Percentiles rank a stretch among this genome's conserved stretches.
These are phyloP conservation scores for Byssoonygena ceratinophila DNA, from an alignment of 2,329 filamentous ascomycete species.

Conservation along the genomic window DNA sequence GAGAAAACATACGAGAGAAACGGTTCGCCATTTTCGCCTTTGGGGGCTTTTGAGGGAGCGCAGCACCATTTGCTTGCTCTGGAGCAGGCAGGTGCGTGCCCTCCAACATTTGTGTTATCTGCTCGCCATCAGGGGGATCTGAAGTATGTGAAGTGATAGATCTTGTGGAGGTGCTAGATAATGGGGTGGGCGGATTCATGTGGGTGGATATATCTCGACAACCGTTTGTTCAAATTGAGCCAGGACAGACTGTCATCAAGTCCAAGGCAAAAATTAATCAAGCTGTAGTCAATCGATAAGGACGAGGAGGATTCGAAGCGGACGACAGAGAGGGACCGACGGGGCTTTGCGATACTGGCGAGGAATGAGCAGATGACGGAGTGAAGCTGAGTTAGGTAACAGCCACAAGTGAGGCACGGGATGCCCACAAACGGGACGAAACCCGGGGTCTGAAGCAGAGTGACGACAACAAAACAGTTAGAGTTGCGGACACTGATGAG, in stretches of 20 bases:
- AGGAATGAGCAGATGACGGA: constrained; percentile 1
- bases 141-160: constrained; percentile 35
- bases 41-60: constrained; percentile 26
- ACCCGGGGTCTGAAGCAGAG: constrained; percentile 12
- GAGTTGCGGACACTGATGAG: constrained; percentile 10
- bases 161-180: constrained; percentile 36
- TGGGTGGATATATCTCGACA: constrained; percentile 19
- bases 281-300: neutral
- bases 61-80: constrained; percentile 9
- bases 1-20: constrained; percentile 39
- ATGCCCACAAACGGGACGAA: constrained; percentile 19
- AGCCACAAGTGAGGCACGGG: constrained; percentile 17
- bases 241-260: neutral
- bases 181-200: constrained; percentile 34
- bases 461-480: constrained; percentile 17
- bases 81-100: constrained; percentile 30
- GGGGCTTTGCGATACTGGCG: neutral
- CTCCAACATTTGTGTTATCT: constrained; percentile 37
- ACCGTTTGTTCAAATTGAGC: neutral
- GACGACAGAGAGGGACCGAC: neutral
- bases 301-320: neutral
- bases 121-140: constrained; percentile 16
- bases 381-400: neutral
- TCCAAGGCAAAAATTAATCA: neutral
- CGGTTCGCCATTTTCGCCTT: constrained; percentile 37